Evolutionary conservation across 129 eudicot species (phyloP).

Genomic region (Saussurea involucrata): DNA sequence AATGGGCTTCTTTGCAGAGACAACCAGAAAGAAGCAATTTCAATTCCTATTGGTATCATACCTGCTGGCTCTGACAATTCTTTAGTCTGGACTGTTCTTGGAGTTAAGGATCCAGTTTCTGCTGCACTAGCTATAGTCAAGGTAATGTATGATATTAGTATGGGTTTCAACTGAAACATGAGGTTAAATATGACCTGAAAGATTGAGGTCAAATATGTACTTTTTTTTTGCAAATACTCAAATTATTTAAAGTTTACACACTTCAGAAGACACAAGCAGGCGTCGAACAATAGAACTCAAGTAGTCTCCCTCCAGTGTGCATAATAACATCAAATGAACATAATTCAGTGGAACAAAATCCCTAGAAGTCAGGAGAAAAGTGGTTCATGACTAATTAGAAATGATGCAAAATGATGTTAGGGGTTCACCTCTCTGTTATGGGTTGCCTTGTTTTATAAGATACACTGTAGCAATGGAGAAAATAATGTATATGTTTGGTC

Average conservation of each 20-base stretch:
- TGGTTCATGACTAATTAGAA: not conserved
- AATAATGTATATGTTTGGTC: not conserved
- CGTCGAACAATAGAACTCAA: not conserved
- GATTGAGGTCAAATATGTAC: conserved; percentile 3
- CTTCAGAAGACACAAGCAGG: not conserved
- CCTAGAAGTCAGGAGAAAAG: not conserved
- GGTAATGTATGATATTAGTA: conserved; percentile 41
- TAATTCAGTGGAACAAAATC: not conserved
- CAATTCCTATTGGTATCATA: conserved; percentile 91
- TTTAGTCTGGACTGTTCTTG: conserved; percentile 97
- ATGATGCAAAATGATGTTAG: not conserved
- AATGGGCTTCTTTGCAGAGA: conserved; percentile 92
- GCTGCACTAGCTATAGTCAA: conserved; percentile 96
- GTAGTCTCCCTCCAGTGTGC: not conserved
- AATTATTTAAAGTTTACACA: not conserved
- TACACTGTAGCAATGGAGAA: not conserved
- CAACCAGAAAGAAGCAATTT: conserved; percentile 91
- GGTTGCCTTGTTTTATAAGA: not conserved
- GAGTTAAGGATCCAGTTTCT: conserved; percentile 89
- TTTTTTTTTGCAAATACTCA: not conserved
- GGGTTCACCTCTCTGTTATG: not conserved
- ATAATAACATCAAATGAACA: not conserved
- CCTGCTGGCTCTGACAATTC: conserved; percentile 99
- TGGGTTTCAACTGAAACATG: conserved; percentile 1
- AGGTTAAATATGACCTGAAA: conserved; percentile 1